These are phyloP conservation scores for Daedaleopsis sinensis DNA, from an alignment of 768 basidiomycete species.

Conservation along the genomic window DNA sequence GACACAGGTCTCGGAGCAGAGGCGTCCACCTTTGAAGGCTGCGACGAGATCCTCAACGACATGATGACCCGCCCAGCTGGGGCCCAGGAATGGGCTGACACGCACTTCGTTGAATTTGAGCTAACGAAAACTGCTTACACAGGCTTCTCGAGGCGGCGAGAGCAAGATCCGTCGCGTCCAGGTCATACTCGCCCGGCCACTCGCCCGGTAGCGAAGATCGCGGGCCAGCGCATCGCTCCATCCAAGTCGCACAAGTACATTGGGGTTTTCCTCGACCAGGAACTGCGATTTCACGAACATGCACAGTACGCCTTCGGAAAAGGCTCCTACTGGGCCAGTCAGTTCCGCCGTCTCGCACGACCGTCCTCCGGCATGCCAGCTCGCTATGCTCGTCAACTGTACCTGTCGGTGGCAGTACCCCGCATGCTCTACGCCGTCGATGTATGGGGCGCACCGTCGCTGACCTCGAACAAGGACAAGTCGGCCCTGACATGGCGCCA, in stretches of 20 bases:
- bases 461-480: not conserved
- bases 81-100: too few species aligned
- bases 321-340: slow-evolving; percentile 23
- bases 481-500: not conserved
- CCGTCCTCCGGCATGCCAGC: slow-evolving; percentile 8
- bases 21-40: too few species aligned
- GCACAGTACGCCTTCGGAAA: slow-evolving; percentile 18
- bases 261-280: slow-evolving; percentile 34
- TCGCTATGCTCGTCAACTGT: slow-evolving; percentile 18
- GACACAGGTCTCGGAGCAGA: too few species aligned
- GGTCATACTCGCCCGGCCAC: too few species aligned
- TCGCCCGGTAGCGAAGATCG: too few species aligned
- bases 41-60: too few species aligned
- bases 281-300: slow-evolving; percentile 30
- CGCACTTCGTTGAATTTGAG: too few species aligned
- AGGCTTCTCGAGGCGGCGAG: too few species aligned
- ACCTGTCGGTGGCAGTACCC: slow-evolving; percentile 27
- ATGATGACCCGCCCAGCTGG: too few species aligned
- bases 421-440: slow-evolving; percentile 33
- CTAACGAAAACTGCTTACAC: too few species aligned
- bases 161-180: too few species aligned
- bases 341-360: slow-evolving; percentile 22
- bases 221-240: slow-evolving; percentile 19
- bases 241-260: slow-evolving; percentile 28
- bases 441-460: not conserved